These are phyloP conservation scores for Leptomonas seymouri DNA, from an alignment of 208 protist genomes.

Conservation along the genomic window DNA sequence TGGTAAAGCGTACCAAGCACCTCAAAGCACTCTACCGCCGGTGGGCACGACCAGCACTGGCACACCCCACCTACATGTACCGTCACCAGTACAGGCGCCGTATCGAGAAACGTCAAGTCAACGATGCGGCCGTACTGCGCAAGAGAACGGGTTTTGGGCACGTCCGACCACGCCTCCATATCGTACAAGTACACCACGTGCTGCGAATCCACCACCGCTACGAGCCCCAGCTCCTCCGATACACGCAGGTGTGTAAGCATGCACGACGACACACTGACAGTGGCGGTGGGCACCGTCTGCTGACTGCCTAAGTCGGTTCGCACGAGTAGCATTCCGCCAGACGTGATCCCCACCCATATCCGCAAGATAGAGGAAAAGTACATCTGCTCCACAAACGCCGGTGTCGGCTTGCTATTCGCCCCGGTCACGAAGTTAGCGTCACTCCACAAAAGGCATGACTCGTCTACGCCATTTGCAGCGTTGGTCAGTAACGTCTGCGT, in stretches of 20 bases:
- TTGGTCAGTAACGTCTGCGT: slow-evolving; percentile 31
- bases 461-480: slow-evolving; percentile 4
- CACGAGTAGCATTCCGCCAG: slow-evolving; percentile 48
- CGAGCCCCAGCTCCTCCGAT: slow-evolving; percentile 60
- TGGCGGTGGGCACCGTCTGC: slow-evolving; percentile 14
- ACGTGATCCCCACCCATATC: slow-evolving; percentile 50
- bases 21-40: slow-evolving; percentile 41
- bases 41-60: slow-evolving; percentile 59
- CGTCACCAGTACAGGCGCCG: slow-evolving; percentile 44
- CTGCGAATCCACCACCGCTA: slow-evolving; percentile 50
- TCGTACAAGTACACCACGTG: slow-evolving; percentile 49
- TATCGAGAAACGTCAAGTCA: slow-evolving; percentile 44
- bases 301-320: slow-evolving; percentile 40
- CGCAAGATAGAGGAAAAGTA: slow-evolving; percentile 48
- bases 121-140: slow-evolving; percentile 19
- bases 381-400: slow-evolving; percentile 47
- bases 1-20: slow-evolving; percentile 36
- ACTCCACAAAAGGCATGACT: slow-evolving; percentile 8
- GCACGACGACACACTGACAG: slow-evolving; percentile 20
- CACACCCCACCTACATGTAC: slow-evolving; percentile 49
- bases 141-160: slow-evolving; percentile 15
- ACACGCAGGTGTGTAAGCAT: slow-evolving; percentile 45
- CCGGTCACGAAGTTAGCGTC: neutral
- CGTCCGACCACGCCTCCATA: slow-evolving; percentile 42
- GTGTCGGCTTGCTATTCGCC: neutral